A percentile compares a stretch with the other conserved stretches of the same genome.
Evolutionary conservation across 441 rosid species (phyloP).

Genomic region (Codiaeum variegatum): DNA sequence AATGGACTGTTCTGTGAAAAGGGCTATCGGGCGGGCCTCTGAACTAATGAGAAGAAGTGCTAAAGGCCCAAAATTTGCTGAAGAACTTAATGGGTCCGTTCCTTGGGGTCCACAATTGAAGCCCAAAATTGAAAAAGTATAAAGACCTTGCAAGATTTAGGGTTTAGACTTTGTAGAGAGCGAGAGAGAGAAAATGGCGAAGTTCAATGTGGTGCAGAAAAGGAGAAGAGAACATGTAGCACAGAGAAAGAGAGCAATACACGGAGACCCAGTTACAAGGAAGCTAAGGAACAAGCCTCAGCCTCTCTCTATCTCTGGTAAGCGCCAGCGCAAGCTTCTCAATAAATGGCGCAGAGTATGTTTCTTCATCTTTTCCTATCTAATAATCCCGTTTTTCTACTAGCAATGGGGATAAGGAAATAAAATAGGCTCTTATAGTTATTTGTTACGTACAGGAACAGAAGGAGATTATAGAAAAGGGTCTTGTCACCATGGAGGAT

Average conservation of each 20-base stretch:
- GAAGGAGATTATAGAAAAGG: constrained; percentile 62
- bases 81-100: background rate
- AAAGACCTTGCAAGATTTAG: constrained; percentile 10
- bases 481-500: constrained; percentile 70
- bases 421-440: background rate
- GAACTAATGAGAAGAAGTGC: background rate
- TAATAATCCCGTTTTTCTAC: background rate
- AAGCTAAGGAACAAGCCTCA: constrained; percentile 53
- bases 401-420: background rate
- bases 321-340: constrained; percentile 70
- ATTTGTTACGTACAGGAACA: constrained; percentile 45
- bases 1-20: too few relatives aligned
- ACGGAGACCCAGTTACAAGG: constrained; percentile 57
- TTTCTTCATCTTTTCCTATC: background rate
- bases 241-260: constrained; percentile 49
- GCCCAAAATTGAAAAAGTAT: background rate
- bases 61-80: background rate
- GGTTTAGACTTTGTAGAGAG: constrained; percentile 17
- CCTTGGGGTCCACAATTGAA: background rate
- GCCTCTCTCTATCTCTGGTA: constrained; percentile 53
- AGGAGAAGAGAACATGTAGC: constrained; percentile 56
- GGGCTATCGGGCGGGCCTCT: too few relatives aligned
- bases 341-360: constrained; percentile 69
- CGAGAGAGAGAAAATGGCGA: constrained; percentile 46
- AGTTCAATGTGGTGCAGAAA: constrained; percentile 74